Conservation (phyloP, 805 yeast species). For the Kluyveromyces lactis region DNA sequence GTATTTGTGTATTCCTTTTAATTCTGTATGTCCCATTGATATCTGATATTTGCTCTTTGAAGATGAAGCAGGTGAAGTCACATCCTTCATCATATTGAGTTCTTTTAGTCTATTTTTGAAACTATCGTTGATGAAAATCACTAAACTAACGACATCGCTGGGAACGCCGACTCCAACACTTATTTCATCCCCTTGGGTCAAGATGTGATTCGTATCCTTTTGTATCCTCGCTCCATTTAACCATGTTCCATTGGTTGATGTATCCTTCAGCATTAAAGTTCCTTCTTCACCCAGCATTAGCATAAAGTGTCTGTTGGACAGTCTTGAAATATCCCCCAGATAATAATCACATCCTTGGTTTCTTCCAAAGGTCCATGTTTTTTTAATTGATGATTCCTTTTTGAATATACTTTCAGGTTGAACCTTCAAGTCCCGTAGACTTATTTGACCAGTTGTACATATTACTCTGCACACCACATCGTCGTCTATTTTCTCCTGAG, state of each 20-base stretch:
- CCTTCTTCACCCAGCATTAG: conserved; percentile 58
- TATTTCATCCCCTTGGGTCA: conserved; percentile 90
- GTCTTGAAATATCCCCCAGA: conserved; percentile 52
- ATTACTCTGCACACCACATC: conserved; percentile 46
- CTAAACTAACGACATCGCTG: conserved; percentile 48
- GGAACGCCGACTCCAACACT: conserved; percentile 83
- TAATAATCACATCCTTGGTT: conserved; percentile 52
- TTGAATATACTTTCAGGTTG: conserved; percentile 25
- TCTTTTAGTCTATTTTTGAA: conserved; percentile 23
- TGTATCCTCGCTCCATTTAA: conserved; percentile 66
- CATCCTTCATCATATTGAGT: background rate
- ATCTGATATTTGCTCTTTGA: background rate
- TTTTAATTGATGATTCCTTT: conserved; percentile 22
- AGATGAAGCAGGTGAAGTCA: conserved; percentile 1
- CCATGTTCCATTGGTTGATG: conserved; percentile 89
- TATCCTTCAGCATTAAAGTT: conserved; percentile 45
- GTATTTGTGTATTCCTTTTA: conserved; percentile 50
- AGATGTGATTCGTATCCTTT: conserved; percentile 68
- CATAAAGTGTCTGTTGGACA: conserved; percentile 68
- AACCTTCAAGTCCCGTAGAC: conserved; percentile 37
- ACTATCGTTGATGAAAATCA: conserved; percentile 36
- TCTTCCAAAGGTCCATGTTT: conserved; percentile 71
- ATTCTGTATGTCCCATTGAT: conserved; percentile 1
- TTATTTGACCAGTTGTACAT: conserved; percentile 51
- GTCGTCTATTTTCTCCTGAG: conserved; percentile 33